Evolutionary conservation across 1,284 basidiomycete species (phyloP).

Genomic region (Austroboletus novae-zelandiae): DNA sequence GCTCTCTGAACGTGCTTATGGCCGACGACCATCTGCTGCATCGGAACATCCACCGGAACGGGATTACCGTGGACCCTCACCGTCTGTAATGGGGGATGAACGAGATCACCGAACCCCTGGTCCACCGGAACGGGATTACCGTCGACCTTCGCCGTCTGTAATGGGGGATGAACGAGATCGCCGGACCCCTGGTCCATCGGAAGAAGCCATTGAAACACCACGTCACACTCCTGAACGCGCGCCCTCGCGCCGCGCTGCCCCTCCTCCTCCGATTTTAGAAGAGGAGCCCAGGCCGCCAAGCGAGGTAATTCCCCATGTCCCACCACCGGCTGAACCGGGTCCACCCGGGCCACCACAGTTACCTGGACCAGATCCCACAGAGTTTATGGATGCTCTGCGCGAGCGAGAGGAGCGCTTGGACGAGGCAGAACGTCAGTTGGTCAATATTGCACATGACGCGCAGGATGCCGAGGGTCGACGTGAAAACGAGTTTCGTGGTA

Average conservation of each 20-base stretch:
- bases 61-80: neutral
- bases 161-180: neutral
- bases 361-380: slow-evolving; percentile 12
- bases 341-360: neutral
- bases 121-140: neutral
- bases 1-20: slow-evolving; percentile 5
- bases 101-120: neutral
- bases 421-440: slow-evolving; percentile 50
- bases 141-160: neutral
- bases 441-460: slow-evolving; percentile 44
- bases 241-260: slow-evolving; percentile 12
- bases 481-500: slow-evolving; percentile 57
- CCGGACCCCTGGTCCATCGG: neutral
- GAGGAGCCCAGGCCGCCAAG: slow-evolving; percentile 21
- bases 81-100: slow-evolving; percentile 3
- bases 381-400: slow-evolving; percentile 48
- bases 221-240: slow-evolving; percentile 5
- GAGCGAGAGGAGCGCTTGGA: slow-evolving; percentile 53
- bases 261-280: slow-evolving; percentile 14
- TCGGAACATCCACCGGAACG: slow-evolving; percentile 11
- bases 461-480: slow-evolving; percentile 58
- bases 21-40: slow-evolving; percentile 1
- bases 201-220: neutral
- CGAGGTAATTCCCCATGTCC: slow-evolving; percentile 28
- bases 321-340: slow-evolving; percentile 9